Conservation (phyloP, 1,284 basidiomycete genomes). For the Microbotryum intermedium region DNA sequence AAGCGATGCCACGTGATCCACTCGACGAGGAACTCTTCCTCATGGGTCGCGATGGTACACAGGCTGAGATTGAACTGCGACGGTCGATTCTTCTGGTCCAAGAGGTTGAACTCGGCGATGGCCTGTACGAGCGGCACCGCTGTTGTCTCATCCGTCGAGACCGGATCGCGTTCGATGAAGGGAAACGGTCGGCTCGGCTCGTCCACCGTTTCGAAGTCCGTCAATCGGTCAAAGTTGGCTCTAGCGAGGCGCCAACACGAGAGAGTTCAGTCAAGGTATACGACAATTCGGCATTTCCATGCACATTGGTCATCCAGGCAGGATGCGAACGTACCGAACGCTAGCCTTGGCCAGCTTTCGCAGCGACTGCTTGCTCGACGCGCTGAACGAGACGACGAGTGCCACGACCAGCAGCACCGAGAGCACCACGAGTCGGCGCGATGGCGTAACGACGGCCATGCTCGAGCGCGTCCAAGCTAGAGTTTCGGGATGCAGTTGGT, state of each 20-base stretch:
- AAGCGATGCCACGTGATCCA: constrained; percentile 24
- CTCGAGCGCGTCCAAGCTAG: no score
- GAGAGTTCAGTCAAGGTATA: no score
- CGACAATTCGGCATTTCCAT: no score
- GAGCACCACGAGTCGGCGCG: background rate
- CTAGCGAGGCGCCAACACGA: no score
- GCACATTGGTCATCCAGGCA: no score
- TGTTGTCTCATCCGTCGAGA: background rate
- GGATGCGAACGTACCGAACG: no score
- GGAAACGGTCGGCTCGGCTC: background rate
- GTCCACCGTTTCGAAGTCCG: no score
- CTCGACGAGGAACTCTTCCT: constrained; percentile 18
- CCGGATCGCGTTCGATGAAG: background rate
- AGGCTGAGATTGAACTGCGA: constrained; percentile 8
- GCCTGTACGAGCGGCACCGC: constrained; percentile 10
- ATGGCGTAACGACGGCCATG: no score
- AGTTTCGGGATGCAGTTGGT: no score
- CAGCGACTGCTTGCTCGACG: background rate
- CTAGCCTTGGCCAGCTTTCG: no score
- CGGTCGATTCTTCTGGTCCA: background rate
- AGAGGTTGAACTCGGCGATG: constrained; percentile 9
- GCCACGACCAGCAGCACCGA: background rate
- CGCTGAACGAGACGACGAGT: background rate
- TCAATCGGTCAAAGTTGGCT: no score
- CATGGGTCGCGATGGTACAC: constrained; percentile 23